phyloP scores from a whole-genome alignment of 208 protist species.

The Trypanosoma theileri region DNA sequence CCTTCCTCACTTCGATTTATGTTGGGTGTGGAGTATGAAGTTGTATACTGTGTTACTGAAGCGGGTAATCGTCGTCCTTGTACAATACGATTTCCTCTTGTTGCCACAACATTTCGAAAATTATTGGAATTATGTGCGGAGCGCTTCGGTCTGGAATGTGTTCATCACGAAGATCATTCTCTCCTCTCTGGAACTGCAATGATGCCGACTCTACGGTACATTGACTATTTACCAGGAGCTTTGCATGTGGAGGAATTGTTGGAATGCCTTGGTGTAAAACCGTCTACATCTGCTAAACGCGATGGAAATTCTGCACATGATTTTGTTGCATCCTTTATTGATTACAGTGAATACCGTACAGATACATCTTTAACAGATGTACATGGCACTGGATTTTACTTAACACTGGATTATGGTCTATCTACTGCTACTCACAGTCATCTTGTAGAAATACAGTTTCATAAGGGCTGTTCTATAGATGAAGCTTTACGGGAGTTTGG shows the following conservation, averaged over 20 bases:
- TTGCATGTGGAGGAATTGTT: constrained; percentile 72
- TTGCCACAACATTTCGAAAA: constrained; percentile 66
- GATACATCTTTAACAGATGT: constrained; percentile 66
- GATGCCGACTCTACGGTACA: constrained; percentile 82
- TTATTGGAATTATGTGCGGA: constrained; percentile 69
- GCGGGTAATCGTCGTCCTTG: constrained; percentile 44
- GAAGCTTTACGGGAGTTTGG: constrained; percentile 72
- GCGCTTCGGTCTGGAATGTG: constrained; percentile 58
- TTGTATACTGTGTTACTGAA: constrained; percentile 66
- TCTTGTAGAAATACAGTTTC: constrained; percentile 69
- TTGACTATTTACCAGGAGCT: constrained; percentile 77
- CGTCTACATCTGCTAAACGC: constrained; percentile 11
- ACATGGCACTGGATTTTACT: constrained; percentile 72
- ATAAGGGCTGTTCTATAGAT: constrained; percentile 51
- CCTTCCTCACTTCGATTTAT: constrained; percentile 72
- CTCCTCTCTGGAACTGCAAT: constrained; percentile 55
- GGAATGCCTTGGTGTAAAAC: constrained; percentile 51
- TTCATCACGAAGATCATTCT: constrained; percentile 44
- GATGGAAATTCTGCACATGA: constrained; percentile 36
- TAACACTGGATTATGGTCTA: constrained; percentile 74
- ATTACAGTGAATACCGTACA: constrained; percentile 70
- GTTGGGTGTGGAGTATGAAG: constrained; percentile 76
- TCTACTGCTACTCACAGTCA: constrained; percentile 77
- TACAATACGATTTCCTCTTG: constrained; percentile 63
- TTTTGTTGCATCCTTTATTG: constrained; percentile 72